Percentiles rank a stretch among this genome's conserved stretches.
These are phyloP conservation scores for Suhomyces bolitotheri DNA, from an alignment of 1,139 yeast genomes.

Conservation along the genomic window DNA sequence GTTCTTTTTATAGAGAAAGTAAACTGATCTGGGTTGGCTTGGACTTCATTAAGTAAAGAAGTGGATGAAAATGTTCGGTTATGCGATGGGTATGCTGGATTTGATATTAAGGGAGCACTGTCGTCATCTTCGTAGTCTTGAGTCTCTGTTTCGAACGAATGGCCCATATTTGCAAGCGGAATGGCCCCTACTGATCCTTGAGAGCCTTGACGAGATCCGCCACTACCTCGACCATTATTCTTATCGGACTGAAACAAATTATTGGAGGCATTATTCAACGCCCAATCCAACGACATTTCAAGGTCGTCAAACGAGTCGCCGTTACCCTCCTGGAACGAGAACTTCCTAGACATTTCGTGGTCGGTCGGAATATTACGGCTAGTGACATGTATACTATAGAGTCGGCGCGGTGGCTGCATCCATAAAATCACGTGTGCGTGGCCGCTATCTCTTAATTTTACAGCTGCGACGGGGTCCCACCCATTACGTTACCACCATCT, in stretches of 20 bases:
- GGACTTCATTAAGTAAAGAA: conserved; percentile 18
- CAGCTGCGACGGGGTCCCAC: no score
- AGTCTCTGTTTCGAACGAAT: conserved; percentile 8
- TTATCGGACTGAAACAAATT: conserved; percentile 25
- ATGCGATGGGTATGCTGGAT: conserved; percentile 15
- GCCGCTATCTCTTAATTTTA: no score
- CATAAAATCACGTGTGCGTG: neutral
- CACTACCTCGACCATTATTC: conserved; percentile 9
- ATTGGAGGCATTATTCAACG: conserved; percentile 42
- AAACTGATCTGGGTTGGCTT: conserved; percentile 16
- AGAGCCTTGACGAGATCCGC: conserved; percentile 25
- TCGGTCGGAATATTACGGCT: neutral
- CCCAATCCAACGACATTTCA: conserved; percentile 45
- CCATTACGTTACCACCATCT: no score
- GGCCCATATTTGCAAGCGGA: conserved; percentile 27
- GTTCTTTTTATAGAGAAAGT: conserved; percentile 18
- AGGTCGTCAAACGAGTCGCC: conserved; percentile 44
- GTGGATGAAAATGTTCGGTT: conserved; percentile 25
- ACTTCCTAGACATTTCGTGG: conserved; percentile 2
- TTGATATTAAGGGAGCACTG: conserved; percentile 32
- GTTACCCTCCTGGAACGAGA: conserved; percentile 17
- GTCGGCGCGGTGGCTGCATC: neutral
- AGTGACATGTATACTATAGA: no score
- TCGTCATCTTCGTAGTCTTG: conserved; percentile 20
- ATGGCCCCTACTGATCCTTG: conserved; percentile 32